phyloP scores from a whole-genome alignment of 2,329 filamentous ascomycete genomes.

The Acephala macrosclerotiorum region DNA sequence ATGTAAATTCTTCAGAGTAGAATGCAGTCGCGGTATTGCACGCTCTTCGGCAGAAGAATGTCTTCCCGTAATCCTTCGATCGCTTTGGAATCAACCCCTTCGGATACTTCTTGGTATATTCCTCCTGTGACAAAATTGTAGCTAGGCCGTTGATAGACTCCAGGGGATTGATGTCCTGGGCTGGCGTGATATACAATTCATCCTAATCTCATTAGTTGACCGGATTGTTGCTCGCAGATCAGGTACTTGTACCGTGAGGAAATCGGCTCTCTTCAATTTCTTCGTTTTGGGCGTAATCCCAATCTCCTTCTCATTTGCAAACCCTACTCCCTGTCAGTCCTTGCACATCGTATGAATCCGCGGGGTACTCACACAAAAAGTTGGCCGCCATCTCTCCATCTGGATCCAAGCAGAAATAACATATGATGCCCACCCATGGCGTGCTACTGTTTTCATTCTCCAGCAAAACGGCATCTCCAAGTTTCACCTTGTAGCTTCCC shows the following conservation, averaged over 20 bases:
- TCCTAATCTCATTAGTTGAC: conserved; percentile 61
- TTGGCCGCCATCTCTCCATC: conserved; percentile 81
- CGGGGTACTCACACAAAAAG: conserved; percentile 68
- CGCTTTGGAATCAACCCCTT: conserved; percentile 76
- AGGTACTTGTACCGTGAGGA: conserved; percentile 62
- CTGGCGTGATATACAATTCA: conserved; percentile 89
- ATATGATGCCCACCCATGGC: conserved; percentile 91
- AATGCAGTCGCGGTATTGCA: conserved; percentile 88
- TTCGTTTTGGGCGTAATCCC: conserved; percentile 72
- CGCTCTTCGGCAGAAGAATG: conserved; percentile 88
- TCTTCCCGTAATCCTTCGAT: conserved; percentile 80
- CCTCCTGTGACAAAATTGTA: conserved; percentile 74
- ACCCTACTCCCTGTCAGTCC: conserved; percentile 59
- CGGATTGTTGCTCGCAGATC: not conserved
- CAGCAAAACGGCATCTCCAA: conserved; percentile 86
- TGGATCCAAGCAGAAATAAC: conserved; percentile 77
- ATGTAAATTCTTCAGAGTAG: conserved; percentile 91
- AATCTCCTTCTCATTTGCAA: conserved; percentile 90
- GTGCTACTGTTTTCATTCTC: conserved; percentile 84
- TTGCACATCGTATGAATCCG: conserved; percentile 18
- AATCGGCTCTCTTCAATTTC: conserved; percentile 74
- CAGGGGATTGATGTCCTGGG: conserved; percentile 87
- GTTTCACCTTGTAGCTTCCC: conserved; percentile 78
- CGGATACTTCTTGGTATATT: conserved; percentile 75
- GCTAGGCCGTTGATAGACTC: conserved; percentile 92